Evolutionary conservation across 257 asterid genomes (phyloP).

Genomic region (Solanum corneliomulleri): DNA sequence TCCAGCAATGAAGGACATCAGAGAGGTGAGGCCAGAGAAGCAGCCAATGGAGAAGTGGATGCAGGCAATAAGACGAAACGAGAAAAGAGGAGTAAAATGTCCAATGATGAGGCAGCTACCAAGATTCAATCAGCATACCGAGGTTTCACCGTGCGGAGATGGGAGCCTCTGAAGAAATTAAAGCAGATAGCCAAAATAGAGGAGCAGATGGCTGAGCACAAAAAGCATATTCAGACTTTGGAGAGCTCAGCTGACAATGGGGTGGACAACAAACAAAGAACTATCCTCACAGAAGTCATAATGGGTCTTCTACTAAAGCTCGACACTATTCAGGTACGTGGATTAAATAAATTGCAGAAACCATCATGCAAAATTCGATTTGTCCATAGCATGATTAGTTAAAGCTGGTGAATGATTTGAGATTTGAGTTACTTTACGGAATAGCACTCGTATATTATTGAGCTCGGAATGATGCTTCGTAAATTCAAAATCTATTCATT

Average conservation of each 20-base stretch:
- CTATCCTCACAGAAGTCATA: constrained; percentile 30
- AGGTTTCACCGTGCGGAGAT: constrained; percentile 48
- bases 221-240: constrained; percentile 26
- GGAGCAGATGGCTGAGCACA: constrained; percentile 25
- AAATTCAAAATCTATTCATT: not conserved
- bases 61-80: not conserved
- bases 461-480: not conserved
- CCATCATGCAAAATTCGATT: not conserved
- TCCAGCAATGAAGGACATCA: constrained; percentile 9
- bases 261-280: constrained; percentile 22
- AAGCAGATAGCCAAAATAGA: constrained; percentile 40
- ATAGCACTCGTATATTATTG: not conserved
- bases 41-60: not conserved
- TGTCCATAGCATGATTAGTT: too few species aligned
- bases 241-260: constrained; percentile 20
- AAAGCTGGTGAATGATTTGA: not conserved
- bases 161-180: constrained; percentile 58
- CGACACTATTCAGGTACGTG: constrained; percentile 56
- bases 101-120: constrained; percentile 54
- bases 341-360: not conserved
- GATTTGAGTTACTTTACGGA: not conserved
- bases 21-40: constrained; percentile 5
- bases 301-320: constrained; percentile 57
- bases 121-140: constrained; percentile 62
- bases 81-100: constrained; percentile 2